Evolutionary conservation across 2,329 filamentous ascomycete species (phyloP), one percentile per base, ranked within the genome.

Genomic region (Pseudogymnoascus sp.): DNA sequence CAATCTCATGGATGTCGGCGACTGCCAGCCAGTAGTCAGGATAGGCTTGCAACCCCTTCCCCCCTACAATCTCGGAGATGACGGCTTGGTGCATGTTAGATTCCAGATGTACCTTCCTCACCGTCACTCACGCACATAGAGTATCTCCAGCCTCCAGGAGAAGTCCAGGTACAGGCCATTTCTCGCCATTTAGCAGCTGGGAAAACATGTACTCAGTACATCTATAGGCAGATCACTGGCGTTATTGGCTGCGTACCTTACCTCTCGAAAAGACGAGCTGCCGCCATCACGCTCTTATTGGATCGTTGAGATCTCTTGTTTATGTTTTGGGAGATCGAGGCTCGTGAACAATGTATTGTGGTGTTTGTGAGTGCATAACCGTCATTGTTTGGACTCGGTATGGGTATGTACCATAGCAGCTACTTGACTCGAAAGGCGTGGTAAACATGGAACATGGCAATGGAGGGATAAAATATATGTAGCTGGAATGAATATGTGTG

Each of bases 181-280:
- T 14, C 50, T 36, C 50, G 11, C 50, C 50, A 34, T 56, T 56
- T 34, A 10, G 28, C 16, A 56, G 50, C n/a, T 34, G 28, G 28
- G 14, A 31, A 31, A 34, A 36, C 5, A 18, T 56, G 50, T 56
- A 56, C 50, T 56, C n/a, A 21, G 28, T 56, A 56, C 50, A 34
- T 56, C n/a, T 34, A 18, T 11, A 56, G 28, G 16, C 50, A 56
- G 50, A 28, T 56, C 28, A 36, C 28, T 5, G 50, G 28, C 34
- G 50, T 36, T 56, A 56, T 56, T 56, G 50, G 50, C 50, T 56
- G 50, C 34, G 50, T 56, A 34, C 28, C 50, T 56, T 56, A 56
- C 50, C 50, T 56, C 50, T 56, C 50, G 28, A 56, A 56, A 56
- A 28, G 25, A 56, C 50, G 25, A 56, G 50, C 50, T 34, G 21